Conservation (phyloP, 2,329 filamentous ascomycete genomes). For the Dactylellina sp. region DNA sequence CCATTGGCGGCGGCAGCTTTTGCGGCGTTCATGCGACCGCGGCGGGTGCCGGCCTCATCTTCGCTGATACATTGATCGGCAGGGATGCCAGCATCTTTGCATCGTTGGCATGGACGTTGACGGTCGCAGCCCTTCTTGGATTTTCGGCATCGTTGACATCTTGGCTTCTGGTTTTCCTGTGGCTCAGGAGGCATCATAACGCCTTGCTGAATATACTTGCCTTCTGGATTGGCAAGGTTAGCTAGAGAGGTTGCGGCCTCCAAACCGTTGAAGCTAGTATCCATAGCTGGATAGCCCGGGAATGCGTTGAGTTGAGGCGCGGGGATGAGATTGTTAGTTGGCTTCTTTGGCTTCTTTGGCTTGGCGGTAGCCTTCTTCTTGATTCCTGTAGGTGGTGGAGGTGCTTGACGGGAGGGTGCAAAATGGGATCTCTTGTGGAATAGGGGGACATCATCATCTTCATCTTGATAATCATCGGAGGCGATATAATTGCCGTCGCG, state of each 20-base stretch:
- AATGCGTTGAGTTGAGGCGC: slow-evolving; percentile 55
- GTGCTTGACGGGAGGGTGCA: slow-evolving; percentile 63
- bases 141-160: slow-evolving; percentile 97
- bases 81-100: slow-evolving; percentile 93
- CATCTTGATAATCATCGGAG: slow-evolving; percentile 59
- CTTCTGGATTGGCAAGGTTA: slow-evolving; percentile 53
- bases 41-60: slow-evolving; percentile 96
- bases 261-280: slow-evolving; percentile 54
- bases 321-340: slow-evolving; percentile 56
- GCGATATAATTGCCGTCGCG: slow-evolving; percentile 62
- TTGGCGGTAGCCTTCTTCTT: slow-evolving; percentile 57
- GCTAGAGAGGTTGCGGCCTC: slow-evolving; percentile 52
- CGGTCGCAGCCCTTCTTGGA: slow-evolving; percentile 99
- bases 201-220: slow-evolving; percentile 48
- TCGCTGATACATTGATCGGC: slow-evolving; percentile 96
- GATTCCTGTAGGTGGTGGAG: slow-evolving; percentile 62
- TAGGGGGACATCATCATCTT: slow-evolving; percentile 67
- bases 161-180: slow-evolving; percentile 81
- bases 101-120: slow-evolving; percentile 92
- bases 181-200: slow-evolving; percentile 53
- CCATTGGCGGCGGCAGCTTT: slow-evolving; percentile 70
- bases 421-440: slow-evolving; percentile 67
- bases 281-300: slow-evolving; percentile 43
- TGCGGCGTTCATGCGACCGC: slow-evolving; percentile 85
- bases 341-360: slow-evolving; percentile 69